Evolutionary conservation across 129 eudicot genomes (phyloP).

Genomic region (Artemisia annua): DNA sequence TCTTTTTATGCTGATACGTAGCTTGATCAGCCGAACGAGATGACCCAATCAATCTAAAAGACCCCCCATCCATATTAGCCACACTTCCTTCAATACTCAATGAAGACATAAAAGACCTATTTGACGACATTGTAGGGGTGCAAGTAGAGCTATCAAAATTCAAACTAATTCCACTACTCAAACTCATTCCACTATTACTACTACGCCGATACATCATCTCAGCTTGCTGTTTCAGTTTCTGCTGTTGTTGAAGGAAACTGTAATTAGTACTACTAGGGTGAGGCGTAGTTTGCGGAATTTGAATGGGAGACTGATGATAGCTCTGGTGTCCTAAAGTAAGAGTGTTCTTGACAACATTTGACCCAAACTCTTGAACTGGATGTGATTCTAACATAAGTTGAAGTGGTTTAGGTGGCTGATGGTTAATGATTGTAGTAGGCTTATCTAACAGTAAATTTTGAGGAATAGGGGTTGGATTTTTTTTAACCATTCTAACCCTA

Average conservation of each 20-base stretch:
- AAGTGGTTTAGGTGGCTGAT: conserved; percentile 52
- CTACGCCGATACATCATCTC: conserved; percentile 70
- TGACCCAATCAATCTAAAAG: conserved; percentile 67
- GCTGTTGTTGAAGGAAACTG: conserved; percentile 48
- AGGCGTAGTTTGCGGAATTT: conserved; percentile 42
- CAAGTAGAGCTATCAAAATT: conserved; percentile 86
- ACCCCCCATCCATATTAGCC: conserved; percentile 72
- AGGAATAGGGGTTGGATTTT: conserved; percentile 48
- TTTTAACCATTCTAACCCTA: conserved; percentile 67
- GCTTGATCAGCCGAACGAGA: conserved; percentile 71
- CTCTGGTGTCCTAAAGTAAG: conserved; percentile 47
- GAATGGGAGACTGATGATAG: conserved; percentile 41
- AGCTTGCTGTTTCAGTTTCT: conserved; percentile 69
- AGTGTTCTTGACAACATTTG: conserved; percentile 55
- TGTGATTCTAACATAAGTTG: conserved; percentile 49
- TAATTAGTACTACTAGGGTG: conserved; percentile 31
- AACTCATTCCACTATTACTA: conserved; percentile 69
- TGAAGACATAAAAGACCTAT: conserved; percentile 86
- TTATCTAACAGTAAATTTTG: conserved; percentile 60
- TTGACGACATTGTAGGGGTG: conserved; percentile 91
- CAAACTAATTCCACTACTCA: conserved; percentile 83
- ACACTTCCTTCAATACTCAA: conserved; percentile 98
- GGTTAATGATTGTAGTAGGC: conserved; percentile 24
- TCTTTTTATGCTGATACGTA: conserved; percentile 59
- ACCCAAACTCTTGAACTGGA: conserved; percentile 53